phyloP scores from a whole-genome alignment of 1,284 basidiomycete species.

The Marasmius fiardii region DNA sequence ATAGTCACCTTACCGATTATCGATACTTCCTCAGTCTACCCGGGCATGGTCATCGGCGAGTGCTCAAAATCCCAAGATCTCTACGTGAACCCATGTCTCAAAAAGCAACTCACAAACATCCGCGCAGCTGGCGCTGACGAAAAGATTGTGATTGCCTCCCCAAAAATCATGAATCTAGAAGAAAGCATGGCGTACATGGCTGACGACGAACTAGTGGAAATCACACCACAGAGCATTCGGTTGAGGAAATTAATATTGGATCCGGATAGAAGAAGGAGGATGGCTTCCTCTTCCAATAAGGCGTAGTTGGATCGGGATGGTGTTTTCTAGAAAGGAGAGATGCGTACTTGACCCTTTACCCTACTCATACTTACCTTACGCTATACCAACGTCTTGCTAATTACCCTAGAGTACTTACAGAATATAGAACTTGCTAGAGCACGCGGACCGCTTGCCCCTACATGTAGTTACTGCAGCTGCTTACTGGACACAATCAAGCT shows the following conservation, averaged over 20 bases:
- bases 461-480: too few relatives aligned
- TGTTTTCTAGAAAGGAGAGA: too few relatives aligned
- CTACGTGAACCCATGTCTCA: conserved; percentile 41
- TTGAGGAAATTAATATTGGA: conserved; percentile 30
- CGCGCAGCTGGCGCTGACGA: conserved; percentile 43
- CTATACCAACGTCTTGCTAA: too few relatives aligned
- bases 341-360: too few relatives aligned
- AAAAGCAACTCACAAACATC: conserved; percentile 46
- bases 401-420: too few relatives aligned
- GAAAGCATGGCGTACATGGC: conserved; percentile 43
- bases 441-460: too few relatives aligned
- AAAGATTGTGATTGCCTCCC: conserved; percentile 41
- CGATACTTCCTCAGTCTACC: conserved; percentile 31
- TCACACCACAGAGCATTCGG: conserved; percentile 36
- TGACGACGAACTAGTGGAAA: conserved; percentile 43
- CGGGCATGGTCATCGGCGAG: conserved; percentile 47
- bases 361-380: too few relatives aligned
- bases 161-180: conserved; percentile 38
- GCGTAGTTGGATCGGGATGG: background rate
- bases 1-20: background rate
- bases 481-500: too few relatives aligned
- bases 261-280: conserved; percentile 12
- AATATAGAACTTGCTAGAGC: too few relatives aligned
- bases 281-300: background rate
- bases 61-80: conserved; percentile 40